Percentiles rank a stretch among this genome's conserved stretches.
phyloP scores from a whole-genome alignment of 2,329 filamentous ascomycete species.

The Nigrograna mackinnonii region DNA sequence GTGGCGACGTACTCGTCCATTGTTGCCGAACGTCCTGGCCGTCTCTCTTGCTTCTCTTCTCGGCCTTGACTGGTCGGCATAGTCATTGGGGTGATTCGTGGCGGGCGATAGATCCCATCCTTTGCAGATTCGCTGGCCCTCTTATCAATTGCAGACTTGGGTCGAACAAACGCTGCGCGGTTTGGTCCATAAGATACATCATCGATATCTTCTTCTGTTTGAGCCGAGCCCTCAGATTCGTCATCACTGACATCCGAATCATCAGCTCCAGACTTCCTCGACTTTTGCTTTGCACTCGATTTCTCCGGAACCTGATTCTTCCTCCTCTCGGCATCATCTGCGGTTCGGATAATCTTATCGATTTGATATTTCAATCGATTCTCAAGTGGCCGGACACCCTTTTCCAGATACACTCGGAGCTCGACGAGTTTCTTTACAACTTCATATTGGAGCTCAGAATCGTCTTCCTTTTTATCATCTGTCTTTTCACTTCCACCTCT shows the following conservation, averaged over 20 bases:
- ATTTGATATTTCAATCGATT: conserved; percentile 92
- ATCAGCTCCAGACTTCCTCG: conserved; percentile 37
- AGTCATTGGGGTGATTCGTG: conserved; percentile 81
- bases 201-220: conserved; percentile 50
- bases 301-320: conserved; percentile 27
- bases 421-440: conserved; percentile 88
- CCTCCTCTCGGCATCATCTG: conserved; percentile 64
- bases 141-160: conserved; percentile 19
- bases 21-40: conserved; percentile 74
- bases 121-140: conserved; percentile 36
- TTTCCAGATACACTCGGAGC: conserved; percentile 88
- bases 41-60: conserved; percentile 64
- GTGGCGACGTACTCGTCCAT: conserved; percentile 90
- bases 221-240: conserved; percentile 28
- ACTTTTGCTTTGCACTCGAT: conserved; percentile 3
- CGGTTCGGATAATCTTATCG: conserved; percentile 88
- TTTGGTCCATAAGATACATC: conserved; percentile 68
- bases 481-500: conserved; percentile 48
- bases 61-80: conserved; percentile 72
- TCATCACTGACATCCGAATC: conserved; percentile 46
- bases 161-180: conserved; percentile 48
- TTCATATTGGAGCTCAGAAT: conserved; percentile 60
- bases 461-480: conserved; percentile 32
- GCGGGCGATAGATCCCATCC: conserved; percentile 84
- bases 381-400: conserved; percentile 87